Percentiles rank a stretch among this genome's conserved stretches.
Evolutionary conservation across 1,284 basidiomycete species (phyloP).

Genomic region (Cryptococcus neoformans): DNA sequence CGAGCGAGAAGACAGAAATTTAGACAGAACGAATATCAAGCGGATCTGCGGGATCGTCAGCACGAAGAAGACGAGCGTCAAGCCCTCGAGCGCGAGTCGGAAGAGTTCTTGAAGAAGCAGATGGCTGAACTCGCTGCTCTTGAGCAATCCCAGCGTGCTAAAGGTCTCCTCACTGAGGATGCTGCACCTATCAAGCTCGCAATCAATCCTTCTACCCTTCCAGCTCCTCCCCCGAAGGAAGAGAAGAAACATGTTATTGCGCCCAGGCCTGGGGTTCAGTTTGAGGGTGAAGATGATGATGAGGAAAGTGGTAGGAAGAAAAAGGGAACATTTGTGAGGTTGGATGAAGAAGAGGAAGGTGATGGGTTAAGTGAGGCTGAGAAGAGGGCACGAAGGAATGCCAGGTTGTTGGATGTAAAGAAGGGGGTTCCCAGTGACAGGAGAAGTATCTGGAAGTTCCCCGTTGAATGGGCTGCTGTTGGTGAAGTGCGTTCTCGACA

Average conservation of each 20-base stretch:
- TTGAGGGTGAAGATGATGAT: conserved; percentile 71
- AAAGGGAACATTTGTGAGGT: conserved; percentile 74
- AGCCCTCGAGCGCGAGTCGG: conserved; percentile 77
- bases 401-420: conserved; percentile 70
- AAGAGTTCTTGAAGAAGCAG: conserved; percentile 79
- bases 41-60: conserved; percentile 73
- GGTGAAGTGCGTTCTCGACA: conserved; percentile 61
- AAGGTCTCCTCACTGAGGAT: conserved; percentile 83
- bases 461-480: conserved; percentile 81
- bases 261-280: conserved; percentile 52
- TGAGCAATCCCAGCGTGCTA: conserved; percentile 50
- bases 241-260: conserved; percentile 48
- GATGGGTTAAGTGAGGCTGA: conserved; percentile 31
- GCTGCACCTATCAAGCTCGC: conserved; percentile 80
- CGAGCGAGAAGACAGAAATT: conserved; percentile 51
- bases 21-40: conserved; percentile 68
- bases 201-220: conserved; percentile 52
- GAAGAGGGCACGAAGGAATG: conserved; percentile 66
- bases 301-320: conserved; percentile 67
- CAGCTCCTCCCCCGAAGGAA: conserved; percentile 55
- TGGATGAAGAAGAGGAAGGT: conserved; percentile 55
- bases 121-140: conserved; percentile 82
- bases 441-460: conserved; percentile 69
- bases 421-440: conserved; percentile 65
- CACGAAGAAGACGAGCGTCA: conserved; percentile 80